Evolutionary conservation across 2,329 filamentous ascomycete genomes (phyloP).

Genomic region (Hysterium pulicare): DNA sequence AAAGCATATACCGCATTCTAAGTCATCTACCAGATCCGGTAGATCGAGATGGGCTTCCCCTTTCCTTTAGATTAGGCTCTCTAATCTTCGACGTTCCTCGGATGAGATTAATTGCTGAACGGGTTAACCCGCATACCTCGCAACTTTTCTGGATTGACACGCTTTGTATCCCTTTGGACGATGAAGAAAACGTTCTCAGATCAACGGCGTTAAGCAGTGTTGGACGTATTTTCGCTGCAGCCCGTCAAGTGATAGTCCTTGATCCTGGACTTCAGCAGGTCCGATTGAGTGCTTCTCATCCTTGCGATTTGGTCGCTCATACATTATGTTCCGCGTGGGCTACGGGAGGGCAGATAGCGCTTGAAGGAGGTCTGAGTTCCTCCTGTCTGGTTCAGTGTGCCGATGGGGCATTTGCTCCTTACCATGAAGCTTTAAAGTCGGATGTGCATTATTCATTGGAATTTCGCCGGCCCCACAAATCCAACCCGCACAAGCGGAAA

Average conservation of each 20-base stretch:
- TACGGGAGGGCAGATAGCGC: too few species aligned
- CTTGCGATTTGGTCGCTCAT: not conserved
- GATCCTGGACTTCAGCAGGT: not conserved
- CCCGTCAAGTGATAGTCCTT: not conserved
- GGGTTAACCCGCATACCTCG: not conserved
- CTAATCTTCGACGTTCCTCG: not conserved
- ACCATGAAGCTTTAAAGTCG: not conserved
- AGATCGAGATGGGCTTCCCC: not conserved
- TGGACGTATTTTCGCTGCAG: not conserved
- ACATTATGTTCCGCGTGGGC: not conserved
- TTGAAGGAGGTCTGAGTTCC: not conserved
- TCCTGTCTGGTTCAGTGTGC: not conserved
- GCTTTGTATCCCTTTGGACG: not conserved
- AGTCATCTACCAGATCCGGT: not conserved
- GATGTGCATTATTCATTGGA: too few species aligned
- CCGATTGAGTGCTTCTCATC: not conserved
- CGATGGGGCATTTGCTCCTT: too few species aligned
- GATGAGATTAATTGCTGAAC: not conserved
- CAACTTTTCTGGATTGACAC: constrained; percentile 1
- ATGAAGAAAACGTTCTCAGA: too few species aligned
- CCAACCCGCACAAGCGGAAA: too few species aligned
- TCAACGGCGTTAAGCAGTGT: too few species aligned
- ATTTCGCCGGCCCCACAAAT: too few species aligned
- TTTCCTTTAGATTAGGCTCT: not conserved
- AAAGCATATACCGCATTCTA: not conserved